Conservation (phyloP, 371 early-diverging fungal species). For the Capniomyces stellatus region DNA sequence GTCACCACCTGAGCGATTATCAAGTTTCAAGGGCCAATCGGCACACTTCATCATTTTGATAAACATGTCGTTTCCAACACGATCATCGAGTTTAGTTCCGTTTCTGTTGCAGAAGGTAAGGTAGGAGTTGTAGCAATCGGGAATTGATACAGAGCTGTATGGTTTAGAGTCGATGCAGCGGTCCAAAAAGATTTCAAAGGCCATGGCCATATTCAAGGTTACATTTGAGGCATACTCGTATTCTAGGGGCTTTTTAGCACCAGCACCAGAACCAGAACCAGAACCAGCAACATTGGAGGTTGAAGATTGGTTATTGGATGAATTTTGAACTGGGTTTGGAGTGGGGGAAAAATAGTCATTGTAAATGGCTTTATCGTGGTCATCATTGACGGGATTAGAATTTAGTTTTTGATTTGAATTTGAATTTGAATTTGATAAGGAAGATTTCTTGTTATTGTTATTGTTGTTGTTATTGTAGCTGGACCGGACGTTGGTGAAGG, state of each 20-base stretch:
- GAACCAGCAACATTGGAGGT: too few species aligned
- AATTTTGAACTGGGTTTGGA: too few species aligned
- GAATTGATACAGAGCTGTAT: constrained; percentile 13
- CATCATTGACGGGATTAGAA: too few species aligned
- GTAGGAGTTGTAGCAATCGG: constrained; percentile 14
- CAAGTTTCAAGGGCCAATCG: constrained; percentile 21
- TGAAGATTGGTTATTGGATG: too few species aligned
- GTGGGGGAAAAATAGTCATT: too few species aligned
- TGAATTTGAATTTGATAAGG: neutral
- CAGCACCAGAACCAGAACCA: too few species aligned
- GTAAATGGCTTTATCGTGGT: too few species aligned
- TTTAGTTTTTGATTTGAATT: neutral
- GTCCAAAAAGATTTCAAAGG: constrained; percentile 22
- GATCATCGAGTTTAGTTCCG: constrained; percentile 15
- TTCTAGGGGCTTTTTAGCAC: too few species aligned
- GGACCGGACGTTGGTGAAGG: too few species aligned
- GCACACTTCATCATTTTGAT: constrained; percentile 19
- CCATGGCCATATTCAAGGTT: neutral
- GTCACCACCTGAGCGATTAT: constrained; percentile 13
- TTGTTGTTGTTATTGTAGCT: constrained; percentile 4
- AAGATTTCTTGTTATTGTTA: constrained; percentile 2
- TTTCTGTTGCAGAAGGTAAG: constrained; percentile 23
- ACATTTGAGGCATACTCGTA: neutral
- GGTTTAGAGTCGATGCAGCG: constrained; percentile 26
- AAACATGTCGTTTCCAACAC: constrained; percentile 18